Evolutionary conservation across 108 stramenopile species (phyloP).

Genomic region (Nannochloropsis oceanica): DNA sequence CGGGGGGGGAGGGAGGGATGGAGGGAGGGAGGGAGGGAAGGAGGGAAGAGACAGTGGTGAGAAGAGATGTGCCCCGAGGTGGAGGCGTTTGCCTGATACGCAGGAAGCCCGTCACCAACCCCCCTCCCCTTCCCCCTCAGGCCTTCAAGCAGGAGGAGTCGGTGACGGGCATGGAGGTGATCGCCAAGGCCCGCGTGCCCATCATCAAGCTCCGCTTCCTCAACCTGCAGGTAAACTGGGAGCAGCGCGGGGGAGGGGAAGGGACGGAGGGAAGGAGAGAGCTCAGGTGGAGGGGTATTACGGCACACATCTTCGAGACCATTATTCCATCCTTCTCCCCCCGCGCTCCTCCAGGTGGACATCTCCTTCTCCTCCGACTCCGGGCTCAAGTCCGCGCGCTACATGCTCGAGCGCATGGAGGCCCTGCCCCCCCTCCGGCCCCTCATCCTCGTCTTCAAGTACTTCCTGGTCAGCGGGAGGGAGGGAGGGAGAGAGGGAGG

Average conservation of each 20-base stretch:
- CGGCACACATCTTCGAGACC: no score
- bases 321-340: no score
- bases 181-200: conserved; percentile 71
- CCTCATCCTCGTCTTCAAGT: not conserved
- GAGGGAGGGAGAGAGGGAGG: no score
- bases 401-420: conserved; percentile 39
- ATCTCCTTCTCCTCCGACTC: conserved; percentile 58
- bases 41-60: no score
- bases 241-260: no score
- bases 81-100: no score
- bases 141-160: not conserved
- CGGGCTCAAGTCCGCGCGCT: conserved; percentile 41
- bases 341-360: conserved; percentile 47
- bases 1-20: no score
- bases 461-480: not conserved
- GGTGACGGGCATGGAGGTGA: conserved; percentile 66
- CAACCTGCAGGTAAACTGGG: no score
- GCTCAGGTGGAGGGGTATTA: no score
- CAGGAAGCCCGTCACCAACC: not conserved
- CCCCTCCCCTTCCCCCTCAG: not conserved
- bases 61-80: not conserved
- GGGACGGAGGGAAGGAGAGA: no score
- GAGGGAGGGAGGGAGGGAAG: no score
- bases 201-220: conserved; percentile 90
- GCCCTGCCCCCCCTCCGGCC: conserved; percentile 70